Percentiles rank a stretch among this genome's conserved stretches.
Conservation (phyloP, 805 yeast species). For the Suhomyces kilbournensis region DNA sequence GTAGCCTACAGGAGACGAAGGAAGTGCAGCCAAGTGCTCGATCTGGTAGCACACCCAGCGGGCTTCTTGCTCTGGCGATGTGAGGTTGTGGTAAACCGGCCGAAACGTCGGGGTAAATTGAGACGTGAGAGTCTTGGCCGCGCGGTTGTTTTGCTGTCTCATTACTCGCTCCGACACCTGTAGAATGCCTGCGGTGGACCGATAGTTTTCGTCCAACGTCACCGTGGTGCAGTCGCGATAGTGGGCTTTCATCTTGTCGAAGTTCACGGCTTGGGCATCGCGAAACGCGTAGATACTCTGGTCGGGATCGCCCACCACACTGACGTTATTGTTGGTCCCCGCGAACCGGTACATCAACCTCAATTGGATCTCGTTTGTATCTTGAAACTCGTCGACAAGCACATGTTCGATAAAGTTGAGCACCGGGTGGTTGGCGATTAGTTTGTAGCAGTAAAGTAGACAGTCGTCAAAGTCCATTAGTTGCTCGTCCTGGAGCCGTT, state of each 20-base stretch:
- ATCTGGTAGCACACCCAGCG: constrained; percentile 57
- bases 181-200: constrained; percentile 72
- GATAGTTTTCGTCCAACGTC: constrained; percentile 65
- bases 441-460: constrained; percentile 49
- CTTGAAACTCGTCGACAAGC: constrained; percentile 92
- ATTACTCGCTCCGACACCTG: constrained; percentile 63
- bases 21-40: constrained; percentile 42
- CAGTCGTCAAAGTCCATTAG: constrained; percentile 84
- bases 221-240: constrained; percentile 30
- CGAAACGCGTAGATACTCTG: constrained; percentile 91
- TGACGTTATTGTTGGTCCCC: constrained; percentile 50
- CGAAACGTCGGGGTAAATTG: constrained; percentile 42
- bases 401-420: constrained; percentile 60
- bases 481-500: constrained; percentile 37
- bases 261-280: constrained; percentile 70
- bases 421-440: constrained; percentile 48
- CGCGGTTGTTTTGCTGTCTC: constrained; percentile 53
- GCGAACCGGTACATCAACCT: constrained; percentile 55
- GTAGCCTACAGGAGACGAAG: constrained; percentile 40
- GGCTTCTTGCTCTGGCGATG: constrained; percentile 53
- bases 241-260: constrained; percentile 49
- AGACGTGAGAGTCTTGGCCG: constrained; percentile 43
- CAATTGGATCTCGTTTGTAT: constrained; percentile 77
- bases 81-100: constrained; percentile 44
- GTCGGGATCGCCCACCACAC: constrained; percentile 96